A percentile compares a stretch with the other conserved stretches of the same genome.
Conservation (phyloP, 345 rosid genomes). For the Lumnitzera littorea region DNA sequence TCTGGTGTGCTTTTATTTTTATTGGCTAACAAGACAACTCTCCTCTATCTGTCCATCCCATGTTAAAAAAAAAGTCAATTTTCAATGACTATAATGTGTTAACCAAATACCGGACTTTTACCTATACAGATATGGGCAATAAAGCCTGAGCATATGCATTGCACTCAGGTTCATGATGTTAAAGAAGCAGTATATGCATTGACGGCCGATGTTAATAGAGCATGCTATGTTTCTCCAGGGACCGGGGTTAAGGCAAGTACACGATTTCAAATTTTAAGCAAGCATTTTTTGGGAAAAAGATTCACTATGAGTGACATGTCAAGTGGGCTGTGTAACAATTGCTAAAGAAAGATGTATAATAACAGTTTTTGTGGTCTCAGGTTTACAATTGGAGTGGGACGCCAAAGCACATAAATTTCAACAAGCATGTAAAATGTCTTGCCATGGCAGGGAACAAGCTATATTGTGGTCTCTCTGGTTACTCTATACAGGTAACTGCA, state of each 20-base stretch:
- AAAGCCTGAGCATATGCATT: constrained; percentile 43
- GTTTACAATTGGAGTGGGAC: constrained; percentile 51
- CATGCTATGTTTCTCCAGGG: constrained; percentile 48
- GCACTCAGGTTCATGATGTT: constrained; percentile 57
- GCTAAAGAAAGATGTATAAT: neutral
- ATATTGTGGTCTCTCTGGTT: constrained; percentile 54
- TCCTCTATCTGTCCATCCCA: no score
- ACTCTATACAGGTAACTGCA: constrained; percentile 42
- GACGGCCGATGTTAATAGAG: constrained; percentile 34
- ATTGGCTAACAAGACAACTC: no score
- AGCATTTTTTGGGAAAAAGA: neutral
- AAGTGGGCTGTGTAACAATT: neutral
- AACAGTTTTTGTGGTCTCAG: constrained; percentile 17
- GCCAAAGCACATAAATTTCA: constrained; percentile 46
- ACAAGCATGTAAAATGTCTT: constrained; percentile 38
- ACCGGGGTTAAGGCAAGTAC: constrained; percentile 48
- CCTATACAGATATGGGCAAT: constrained; percentile 45
- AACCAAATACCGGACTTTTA: no score
- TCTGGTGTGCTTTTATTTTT: no score
- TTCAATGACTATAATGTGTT: no score
- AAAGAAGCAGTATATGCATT: constrained; percentile 43
- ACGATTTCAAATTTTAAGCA: neutral
- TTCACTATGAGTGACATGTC: neutral
- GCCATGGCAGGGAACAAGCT: constrained; percentile 41
- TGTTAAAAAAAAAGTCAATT: no score